Base-by-base conservation (phyloP, 768 basidiomycete species). In the Suillus subluteus region DNA sequence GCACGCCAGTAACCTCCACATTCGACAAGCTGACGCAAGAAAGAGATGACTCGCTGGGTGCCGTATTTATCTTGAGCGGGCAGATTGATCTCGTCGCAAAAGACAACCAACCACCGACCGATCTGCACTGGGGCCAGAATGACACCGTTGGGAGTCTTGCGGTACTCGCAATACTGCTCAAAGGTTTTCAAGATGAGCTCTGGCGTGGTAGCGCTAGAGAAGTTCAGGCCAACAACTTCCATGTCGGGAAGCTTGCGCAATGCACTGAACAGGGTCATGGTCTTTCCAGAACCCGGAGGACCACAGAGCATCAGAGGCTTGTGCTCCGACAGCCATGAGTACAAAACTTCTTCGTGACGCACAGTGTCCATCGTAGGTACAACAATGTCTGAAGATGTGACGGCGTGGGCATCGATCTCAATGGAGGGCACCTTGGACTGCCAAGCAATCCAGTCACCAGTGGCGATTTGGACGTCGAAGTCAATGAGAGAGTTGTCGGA, bases 221-320 rank as follows among this genome's bases (percentile, higher is more conserved):
- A 99, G 80, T 99, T 99, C 71, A 99, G 88, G 58, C 98, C 98
- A 70, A 98, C 96, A 55, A 99, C 95, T 74, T 99, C 98, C 91
- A 99, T 96, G 79, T 99, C 95, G 2, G 98, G 96, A 46, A 99
- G 86, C 78, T 99, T 99, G 65, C 98, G 90, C 38, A 99, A 86
- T 12, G 98, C 98, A 71, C 95, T 98, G 82, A 99, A 99, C 23
- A 99, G 83, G 0, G 98, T 99, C 98, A 99, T 99, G 8, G 98
- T 99, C 82, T 99, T 99, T 30, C 98, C 98, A 26, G 98, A 99
- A 74, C 98, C 98, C n/a, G 98, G 98, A 73, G 98, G 98, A 56
- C 98, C 98, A 75, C 96, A 99, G 32, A 99, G 86, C 88, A 99
- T 93, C 64, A 99, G 86, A 23, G 98, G 98, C 73, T 98, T 98